phyloP scores from a whole-genome alignment of 768 basidiomycete genomes.

The Amyloporia xantha region DNA sequence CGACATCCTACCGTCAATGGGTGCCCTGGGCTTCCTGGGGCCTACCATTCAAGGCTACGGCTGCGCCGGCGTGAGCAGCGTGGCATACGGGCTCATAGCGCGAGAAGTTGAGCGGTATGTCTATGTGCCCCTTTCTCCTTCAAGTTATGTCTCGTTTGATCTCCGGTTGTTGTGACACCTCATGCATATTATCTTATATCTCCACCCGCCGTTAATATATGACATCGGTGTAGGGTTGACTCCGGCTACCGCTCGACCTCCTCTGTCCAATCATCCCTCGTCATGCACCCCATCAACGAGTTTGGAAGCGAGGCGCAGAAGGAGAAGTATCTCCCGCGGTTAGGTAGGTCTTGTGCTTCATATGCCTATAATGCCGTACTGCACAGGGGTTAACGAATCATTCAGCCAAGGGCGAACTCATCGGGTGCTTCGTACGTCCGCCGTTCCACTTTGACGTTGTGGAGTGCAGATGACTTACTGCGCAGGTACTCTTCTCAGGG shows the following conservation, averaged over 20 bases:
- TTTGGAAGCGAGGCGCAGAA: constrained; percentile 90
- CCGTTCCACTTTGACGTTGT: neutral
- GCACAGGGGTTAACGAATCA: neutral
- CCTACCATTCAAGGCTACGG: constrained; percentile 92
- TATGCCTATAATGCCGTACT: neutral
- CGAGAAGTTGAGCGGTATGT: constrained; percentile 85
- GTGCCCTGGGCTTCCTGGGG: constrained; percentile 82
- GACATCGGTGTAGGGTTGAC: constrained; percentile 77
- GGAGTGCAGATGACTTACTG: neutral
- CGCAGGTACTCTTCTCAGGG: constrained; percentile 44
- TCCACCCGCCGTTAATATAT: constrained; percentile 1
- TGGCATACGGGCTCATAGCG: constrained; percentile 91
- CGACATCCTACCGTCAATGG: constrained; percentile 83
- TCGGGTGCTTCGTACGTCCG: constrained; percentile 86
- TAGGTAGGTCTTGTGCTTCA: constrained; percentile 42
- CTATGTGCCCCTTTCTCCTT: neutral
- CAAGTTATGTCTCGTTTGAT: neutral
- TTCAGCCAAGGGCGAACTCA: constrained; percentile 73
- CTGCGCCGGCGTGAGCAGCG: constrained; percentile 86
- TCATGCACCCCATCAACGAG: constrained; percentile 90
- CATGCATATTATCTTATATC: too few species aligned
- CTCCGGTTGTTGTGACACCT: neutral
- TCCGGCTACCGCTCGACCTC: constrained; percentile 94
- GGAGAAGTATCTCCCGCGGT: constrained; percentile 79
- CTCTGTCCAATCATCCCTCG: constrained; percentile 92